Evolutionary conservation across 164 flowering plant genomes (phyloP).

Genomic region (Cinnamomum micranthum): DNA sequence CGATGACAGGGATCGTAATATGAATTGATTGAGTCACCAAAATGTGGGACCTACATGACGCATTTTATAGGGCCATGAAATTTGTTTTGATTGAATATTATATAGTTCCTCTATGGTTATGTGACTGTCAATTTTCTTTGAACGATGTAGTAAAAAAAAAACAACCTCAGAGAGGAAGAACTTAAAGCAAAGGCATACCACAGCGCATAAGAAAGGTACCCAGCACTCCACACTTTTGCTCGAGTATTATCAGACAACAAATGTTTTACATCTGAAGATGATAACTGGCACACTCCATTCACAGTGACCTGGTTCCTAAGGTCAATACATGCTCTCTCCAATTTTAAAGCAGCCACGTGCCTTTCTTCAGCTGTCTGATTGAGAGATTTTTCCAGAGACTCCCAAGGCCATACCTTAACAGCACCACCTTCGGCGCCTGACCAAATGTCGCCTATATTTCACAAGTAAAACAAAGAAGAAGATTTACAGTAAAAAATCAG

Average conservation of each 20-base stretch:
- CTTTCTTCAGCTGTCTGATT: conserved; percentile 59
- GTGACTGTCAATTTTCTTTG: neutral
- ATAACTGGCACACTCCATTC: conserved; percentile 61
- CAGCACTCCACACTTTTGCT: conserved; percentile 85
- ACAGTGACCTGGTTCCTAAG: conserved; percentile 68
- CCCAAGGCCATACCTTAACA: conserved; percentile 92
- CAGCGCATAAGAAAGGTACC: conserved; percentile 55
- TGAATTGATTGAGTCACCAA: neutral
- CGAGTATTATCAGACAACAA: conserved; percentile 62
- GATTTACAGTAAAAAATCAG: neutral
- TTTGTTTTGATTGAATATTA: neutral
- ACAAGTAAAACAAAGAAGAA: conserved; percentile 4
- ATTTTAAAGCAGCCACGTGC: conserved; percentile 77
- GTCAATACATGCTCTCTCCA: conserved; percentile 83
- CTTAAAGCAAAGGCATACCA: conserved; percentile 48
- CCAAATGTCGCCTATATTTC: conserved; percentile 85
- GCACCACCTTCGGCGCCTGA: conserved; percentile 87
- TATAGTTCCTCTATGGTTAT: neutral
- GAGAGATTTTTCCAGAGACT: conserved; percentile 77
- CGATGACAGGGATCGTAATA: neutral
- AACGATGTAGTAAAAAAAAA: neutral
- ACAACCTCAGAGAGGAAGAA: neutral
- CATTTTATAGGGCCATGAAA: neutral
- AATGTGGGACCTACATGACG: neutral
- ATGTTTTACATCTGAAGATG: conserved; percentile 66